Percentiles rank a stretch among this genome's conserved stretches.
Evolutionary conservation across 2,329 filamentous ascomycete species (phyloP).

Genomic region (Helotiales sp.): DNA sequence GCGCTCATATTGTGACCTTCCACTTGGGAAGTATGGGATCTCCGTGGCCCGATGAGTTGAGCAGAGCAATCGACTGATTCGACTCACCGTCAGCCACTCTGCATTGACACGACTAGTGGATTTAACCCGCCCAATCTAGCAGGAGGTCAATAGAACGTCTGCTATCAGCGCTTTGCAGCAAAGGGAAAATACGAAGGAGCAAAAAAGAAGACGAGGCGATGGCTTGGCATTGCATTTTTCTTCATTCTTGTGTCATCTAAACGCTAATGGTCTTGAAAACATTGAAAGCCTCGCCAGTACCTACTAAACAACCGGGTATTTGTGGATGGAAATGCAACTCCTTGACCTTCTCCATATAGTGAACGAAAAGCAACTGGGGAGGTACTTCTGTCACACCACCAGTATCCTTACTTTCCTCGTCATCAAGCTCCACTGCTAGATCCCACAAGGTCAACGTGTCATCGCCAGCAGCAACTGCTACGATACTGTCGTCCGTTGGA

Average conservation of each 20-base stretch:
- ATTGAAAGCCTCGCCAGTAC: constrained; percentile 87
- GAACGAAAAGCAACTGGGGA: constrained; percentile 92
- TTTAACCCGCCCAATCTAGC: neutral
- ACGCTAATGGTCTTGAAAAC: constrained; percentile 86
- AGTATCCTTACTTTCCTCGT: constrained; percentile 92
- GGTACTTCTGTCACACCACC: constrained; percentile 89
- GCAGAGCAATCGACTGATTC: neutral
- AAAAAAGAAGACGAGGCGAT: neutral
- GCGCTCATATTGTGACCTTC: constrained; percentile 13
- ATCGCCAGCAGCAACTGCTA: constrained; percentile 89
- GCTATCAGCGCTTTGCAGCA: neutral
- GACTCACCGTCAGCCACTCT: neutral
- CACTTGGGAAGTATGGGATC: neutral
- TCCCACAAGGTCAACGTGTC: constrained; percentile 97
- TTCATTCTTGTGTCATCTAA: constrained; percentile 46
- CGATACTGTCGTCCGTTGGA: constrained; percentile 93
- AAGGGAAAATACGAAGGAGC: neutral
- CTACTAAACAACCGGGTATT: constrained; percentile 87
- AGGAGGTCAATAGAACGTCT: neutral
- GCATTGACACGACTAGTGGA: neutral
- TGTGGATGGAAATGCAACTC: constrained; percentile 98
- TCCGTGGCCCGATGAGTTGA: neutral
- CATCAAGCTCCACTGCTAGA: constrained; percentile 92
- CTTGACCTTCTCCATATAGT: constrained; percentile 94
- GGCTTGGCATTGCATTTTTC: neutral